phyloP scores from a whole-genome alignment of 2,329 filamentous ascomycete genomes.

The Neopestalotiopsis clavispora region DNA sequence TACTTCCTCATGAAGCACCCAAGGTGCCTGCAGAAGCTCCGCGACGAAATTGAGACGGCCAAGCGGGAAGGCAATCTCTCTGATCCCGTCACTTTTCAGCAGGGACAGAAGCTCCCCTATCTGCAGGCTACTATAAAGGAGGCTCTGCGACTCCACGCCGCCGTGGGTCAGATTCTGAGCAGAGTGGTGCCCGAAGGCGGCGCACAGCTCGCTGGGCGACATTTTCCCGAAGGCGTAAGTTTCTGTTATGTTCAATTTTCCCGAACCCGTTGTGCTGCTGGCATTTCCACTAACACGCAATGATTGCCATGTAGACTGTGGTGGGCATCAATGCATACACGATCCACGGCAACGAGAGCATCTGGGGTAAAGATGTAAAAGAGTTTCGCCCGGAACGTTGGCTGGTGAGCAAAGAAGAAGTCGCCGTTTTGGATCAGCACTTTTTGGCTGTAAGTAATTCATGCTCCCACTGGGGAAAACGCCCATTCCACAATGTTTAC shows the following conservation, averaged over 20 bases:
- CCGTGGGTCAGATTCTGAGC: slow-evolving; percentile 28
- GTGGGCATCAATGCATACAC: slow-evolving; percentile 43
- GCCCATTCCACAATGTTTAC: not conserved
- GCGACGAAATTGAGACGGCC: slow-evolving; percentile 29
- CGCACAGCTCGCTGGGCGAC: slow-evolving; percentile 28
- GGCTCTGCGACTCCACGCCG: slow-evolving; percentile 40
- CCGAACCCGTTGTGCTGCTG: not conserved
- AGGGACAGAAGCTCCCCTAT: slow-evolving; percentile 43
- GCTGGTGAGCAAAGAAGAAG: slow-evolving; percentile 33
- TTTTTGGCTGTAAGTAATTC: slow-evolving; percentile 38
- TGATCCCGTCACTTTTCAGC: slow-evolving; percentile 25
- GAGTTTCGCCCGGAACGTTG: slow-evolving; percentile 47
- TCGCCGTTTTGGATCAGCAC: slow-evolving; percentile 32
- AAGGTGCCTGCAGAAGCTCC: slow-evolving; percentile 16
- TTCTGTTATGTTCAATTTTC: no score
- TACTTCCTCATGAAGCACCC: slow-evolving; percentile 30
- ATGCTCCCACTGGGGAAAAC: not conserved
- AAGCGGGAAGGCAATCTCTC: slow-evolving; percentile 17
- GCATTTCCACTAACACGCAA: not conserved
- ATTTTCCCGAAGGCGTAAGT: slow-evolving; percentile 30
- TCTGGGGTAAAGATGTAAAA: slow-evolving; percentile 38
- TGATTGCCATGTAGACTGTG: slow-evolving; percentile 27
- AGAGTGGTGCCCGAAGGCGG: slow-evolving; percentile 33
- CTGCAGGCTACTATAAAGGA: slow-evolving; percentile 61
- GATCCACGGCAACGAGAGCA: slow-evolving; percentile 33